Percentiles rank a stretch among this genome's conserved stretches.
Conservation (phyloP, 192 early-diverging fungal genomes). For the Jimgerdemannia lactiflua region DNA sequence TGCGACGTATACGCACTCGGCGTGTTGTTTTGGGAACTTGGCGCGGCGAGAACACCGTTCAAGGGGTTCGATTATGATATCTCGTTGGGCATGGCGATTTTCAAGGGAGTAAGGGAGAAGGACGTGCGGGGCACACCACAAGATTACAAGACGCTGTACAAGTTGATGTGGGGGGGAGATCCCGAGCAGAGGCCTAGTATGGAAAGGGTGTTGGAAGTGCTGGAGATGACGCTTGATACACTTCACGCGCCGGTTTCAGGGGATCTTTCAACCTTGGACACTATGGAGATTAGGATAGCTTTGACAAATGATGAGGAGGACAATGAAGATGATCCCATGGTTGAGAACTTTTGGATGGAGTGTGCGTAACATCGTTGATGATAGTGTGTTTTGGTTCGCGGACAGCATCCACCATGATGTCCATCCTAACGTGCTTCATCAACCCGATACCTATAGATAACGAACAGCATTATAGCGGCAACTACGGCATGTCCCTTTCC, state of each 20-base stretch:
- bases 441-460: neutral
- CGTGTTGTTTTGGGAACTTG: slow-evolving; percentile 39
- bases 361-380: neutral
- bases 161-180: slow-evolving; percentile 31
- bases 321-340: neutral
- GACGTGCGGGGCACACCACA: slow-evolving; percentile 32
- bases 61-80: slow-evolving; percentile 37
- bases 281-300: slow-evolving; percentile 17
- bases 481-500: neutral
- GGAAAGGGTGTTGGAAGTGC: slow-evolving; percentile 33
- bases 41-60: slow-evolving; percentile 6
- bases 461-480: neutral
- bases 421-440: neutral
- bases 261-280: slow-evolving; percentile 24
- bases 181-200: slow-evolving; percentile 34
- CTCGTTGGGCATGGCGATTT: slow-evolving; percentile 36
- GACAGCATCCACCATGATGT: neutral
- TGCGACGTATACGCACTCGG: slow-evolving; percentile 19
- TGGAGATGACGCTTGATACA: slow-evolving; percentile 29
- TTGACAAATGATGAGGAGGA: neutral
- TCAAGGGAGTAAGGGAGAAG: slow-evolving; percentile 36
- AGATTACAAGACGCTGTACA: slow-evolving; percentile 38
- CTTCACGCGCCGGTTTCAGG: slow-evolving; percentile 14
- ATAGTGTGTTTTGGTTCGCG: neutral
- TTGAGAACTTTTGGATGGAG: neutral